Evolutionary conservation across 352 stramenopile genomes (phyloP).

Genomic region (Globisporangium rhizosaccharum): DNA sequence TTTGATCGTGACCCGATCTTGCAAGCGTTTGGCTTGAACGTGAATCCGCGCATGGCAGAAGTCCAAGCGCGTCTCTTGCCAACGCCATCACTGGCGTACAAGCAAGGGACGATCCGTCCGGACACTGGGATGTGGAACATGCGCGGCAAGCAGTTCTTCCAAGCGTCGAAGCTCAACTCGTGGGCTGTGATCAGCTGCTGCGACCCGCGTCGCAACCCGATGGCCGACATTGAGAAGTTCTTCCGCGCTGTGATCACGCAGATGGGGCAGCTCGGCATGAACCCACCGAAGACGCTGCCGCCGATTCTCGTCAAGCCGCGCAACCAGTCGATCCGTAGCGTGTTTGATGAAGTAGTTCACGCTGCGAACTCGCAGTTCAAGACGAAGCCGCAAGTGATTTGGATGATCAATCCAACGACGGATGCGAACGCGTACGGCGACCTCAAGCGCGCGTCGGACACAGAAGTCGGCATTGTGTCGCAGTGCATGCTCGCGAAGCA

Average conservation of each 20-base stretch:
- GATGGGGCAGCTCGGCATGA: conserved; percentile 59
- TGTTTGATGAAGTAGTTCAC: conserved; percentile 38
- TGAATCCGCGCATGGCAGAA: conserved; percentile 51
- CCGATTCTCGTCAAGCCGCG: conserved; percentile 40
- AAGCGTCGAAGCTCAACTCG: conserved; percentile 32
- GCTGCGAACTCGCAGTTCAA: conserved; percentile 26
- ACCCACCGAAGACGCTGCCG: conserved; percentile 21
- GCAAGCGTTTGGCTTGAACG: conserved; percentile 48
- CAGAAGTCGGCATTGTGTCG: conserved; percentile 59
- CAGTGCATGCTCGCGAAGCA: conserved; percentile 78
- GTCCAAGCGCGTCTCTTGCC: conserved; percentile 39
- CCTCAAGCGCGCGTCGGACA: conserved; percentile 74
- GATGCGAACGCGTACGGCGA: conserved; percentile 53
- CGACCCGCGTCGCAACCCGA: conserved; percentile 29
- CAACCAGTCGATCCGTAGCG: conserved; percentile 24
- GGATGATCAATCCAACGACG: conserved; percentile 45
- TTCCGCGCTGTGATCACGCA: conserved; percentile 51
- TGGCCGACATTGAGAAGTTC: conserved; percentile 36
- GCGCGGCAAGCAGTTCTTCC: conserved; percentile 44
- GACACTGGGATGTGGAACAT: conserved; percentile 73
- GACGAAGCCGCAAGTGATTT: conserved; percentile 37
- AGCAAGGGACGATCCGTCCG: conserved; percentile 34
- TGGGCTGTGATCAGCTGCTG: conserved; percentile 52
- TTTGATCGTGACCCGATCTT: conserved; percentile 52
- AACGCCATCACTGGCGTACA: conserved; percentile 49